Evolutionary conservation across 208 protist genomes (phyloP), one percentile per base, ranked within the genome.

Genomic region (Herpetomonas samuelpessoai): DNA sequence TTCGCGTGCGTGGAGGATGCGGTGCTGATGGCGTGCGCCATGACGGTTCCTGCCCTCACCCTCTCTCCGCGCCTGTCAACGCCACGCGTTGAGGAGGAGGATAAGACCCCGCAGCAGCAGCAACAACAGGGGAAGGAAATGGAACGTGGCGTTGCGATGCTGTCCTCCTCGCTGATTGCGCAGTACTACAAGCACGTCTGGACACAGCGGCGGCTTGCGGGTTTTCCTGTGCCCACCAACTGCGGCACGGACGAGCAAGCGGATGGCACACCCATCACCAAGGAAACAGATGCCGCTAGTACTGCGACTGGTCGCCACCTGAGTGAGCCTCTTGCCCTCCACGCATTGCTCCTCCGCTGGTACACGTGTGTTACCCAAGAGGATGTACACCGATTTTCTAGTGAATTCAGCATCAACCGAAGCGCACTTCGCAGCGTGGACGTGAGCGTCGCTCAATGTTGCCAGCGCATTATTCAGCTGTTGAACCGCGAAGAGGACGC

Each of bases 1-100:
- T 91, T 93, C 66, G 48, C 58, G 50, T 88, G 79, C 52, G 68
- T 91, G 3, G 81, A 93, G 49, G 87, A 91, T n/a, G 83, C 76
- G 2, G 14, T 93, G 22, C 62, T 93, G 26, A 47, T 91, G 27
- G 87, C 81, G 19, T 87, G 78, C 44, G 87, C 79, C 29, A 91
- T 89, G 83, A 69, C 83, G 2, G 81, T 91, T 12, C 87, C 82
- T 4, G 57, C 68, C 4, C 63, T 93, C 4, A 68, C 87, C 56
- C 44, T 71, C n/a, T 25, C 64, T 21, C 78, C 79, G 21, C 69
- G 74, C 47, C 29, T 76, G 16, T 24, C 30, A 1, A 48, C 51
- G 24, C 16, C 47, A 10, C 16, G 12, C 12, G 47, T 28, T 21
- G 47, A 52, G 19, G 19, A 28, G 19, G 28, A 21, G 29, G 41